A percentile compares a stretch with the other conserved stretches of the same genome.
Conservation (phyloP, 2,329 filamentous ascomycete species). For the Huntiella savannae region DNA sequence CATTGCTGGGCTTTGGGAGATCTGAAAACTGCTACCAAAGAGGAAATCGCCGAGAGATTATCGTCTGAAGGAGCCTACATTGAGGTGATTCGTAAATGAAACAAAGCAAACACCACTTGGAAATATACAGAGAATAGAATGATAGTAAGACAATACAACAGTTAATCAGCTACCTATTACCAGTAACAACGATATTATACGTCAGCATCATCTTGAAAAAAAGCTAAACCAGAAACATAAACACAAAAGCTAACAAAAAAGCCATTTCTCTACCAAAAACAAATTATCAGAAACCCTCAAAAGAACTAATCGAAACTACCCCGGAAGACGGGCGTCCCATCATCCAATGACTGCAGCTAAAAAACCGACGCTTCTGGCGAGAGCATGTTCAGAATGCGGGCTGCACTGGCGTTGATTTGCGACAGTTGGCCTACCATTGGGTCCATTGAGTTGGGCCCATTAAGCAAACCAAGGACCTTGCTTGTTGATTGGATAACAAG, state of each 20-base stretch:
- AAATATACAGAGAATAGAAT: background rate
- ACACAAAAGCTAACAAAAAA: background rate
- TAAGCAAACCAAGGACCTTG: constrained; percentile 31
- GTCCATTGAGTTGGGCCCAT: constrained; percentile 20
- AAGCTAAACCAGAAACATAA: background rate
- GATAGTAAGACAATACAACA: background rate
- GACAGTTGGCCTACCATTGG: constrained; percentile 29
- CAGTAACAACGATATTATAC: background rate
- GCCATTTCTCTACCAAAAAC: background rate
- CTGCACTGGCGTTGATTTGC: constrained; percentile 22
- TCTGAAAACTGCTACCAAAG: background rate
- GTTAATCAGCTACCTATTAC: background rate
- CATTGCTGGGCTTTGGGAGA: constrained; percentile 1
- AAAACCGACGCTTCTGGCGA: background rate
- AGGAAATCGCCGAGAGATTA: background rate
- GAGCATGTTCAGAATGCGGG: constrained; percentile 17
- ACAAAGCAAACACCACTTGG: background rate
- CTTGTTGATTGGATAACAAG: constrained; percentile 34
- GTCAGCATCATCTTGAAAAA: constrained; percentile 5
- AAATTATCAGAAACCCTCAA: background rate
- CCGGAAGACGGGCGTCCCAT: background rate
- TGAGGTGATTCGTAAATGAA: constrained; percentile 1
- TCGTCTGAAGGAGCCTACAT: background rate
- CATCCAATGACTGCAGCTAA: background rate
- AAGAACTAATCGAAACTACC: background rate